Base-by-base conservation (phyloP, 176 grass and related monocot genomes). In the Phoenix dactylifera region DNA sequence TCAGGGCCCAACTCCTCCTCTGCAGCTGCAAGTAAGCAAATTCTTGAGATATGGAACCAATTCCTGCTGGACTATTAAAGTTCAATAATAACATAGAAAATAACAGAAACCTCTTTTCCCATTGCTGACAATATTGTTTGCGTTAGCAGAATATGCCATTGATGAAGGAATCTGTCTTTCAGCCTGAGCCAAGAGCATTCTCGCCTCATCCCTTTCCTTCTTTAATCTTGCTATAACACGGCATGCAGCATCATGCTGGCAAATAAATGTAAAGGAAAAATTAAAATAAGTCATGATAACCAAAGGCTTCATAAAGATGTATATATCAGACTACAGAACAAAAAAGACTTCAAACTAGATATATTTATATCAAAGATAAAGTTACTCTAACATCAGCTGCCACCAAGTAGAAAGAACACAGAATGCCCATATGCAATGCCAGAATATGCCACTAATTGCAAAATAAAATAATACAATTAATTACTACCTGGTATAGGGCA, bases 161-260 rank as follows among this genome's bases (percentile, higher is more conserved):
- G 68, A 71, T 25, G 69, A 59, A 57, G 92, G 82, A 78, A 93
- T 85, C 57, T 98, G 81, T 62, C 79, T 83, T 66, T 98, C 94
- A 32, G 88, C 94, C 74, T 86, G 79, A 78, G 88, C 71, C 79
- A 98, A 77, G 73, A 93, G 85, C 67, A 64, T 74, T 88, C 94
- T 93, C 25, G 88, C 82, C 48, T 93, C 94, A 74, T 98, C 94
- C 49, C 94, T 89, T 85, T 98, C 94, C 80, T 98, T 98, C 82
- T 98, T 98, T 67, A 98, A 74, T 82, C 94, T 93, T 63, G 94
- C 94, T 83, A 98, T 98, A 54, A 98, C 94, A 80, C 94, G 85
- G 74, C 88, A 92, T 49, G 94, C 94, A 59, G 94, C 94, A 78
- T 98, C 94, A 79, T 98, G 94, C 94, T 98, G 81, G 22, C 81